Evolutionary conservation across 208 protist genomes (phyloP).

Genomic region (Trypanosoma mega): DNA sequence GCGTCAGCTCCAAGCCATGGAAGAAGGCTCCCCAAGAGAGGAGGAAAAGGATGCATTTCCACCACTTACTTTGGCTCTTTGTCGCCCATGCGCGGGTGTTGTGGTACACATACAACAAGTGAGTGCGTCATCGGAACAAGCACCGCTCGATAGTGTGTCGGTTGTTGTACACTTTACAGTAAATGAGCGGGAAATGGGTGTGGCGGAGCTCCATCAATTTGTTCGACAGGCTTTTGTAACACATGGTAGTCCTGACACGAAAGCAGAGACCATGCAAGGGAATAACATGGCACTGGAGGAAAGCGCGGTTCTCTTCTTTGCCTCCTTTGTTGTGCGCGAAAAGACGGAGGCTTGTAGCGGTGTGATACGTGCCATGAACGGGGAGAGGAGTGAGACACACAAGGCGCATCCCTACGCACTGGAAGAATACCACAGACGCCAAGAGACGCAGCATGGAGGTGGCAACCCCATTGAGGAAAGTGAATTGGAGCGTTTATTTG

Average conservation of each 20-base stretch:
- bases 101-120: slow-evolving; percentile 70
- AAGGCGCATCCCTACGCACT: slow-evolving; percentile 62
- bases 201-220: slow-evolving; percentile 38
- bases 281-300: not conserved
- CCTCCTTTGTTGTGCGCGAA: slow-evolving; percentile 42
- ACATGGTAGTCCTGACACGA: not conserved
- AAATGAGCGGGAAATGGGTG: slow-evolving; percentile 34
- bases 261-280: not conserved
- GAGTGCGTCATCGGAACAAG: slow-evolving; percentile 46
- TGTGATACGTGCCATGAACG: slow-evolving; percentile 24
- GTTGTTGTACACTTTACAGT: slow-evolving; percentile 76
- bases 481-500: slow-evolving; percentile 13
- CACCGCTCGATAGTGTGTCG: slow-evolving; percentile 22
- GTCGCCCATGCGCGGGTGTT: slow-evolving; percentile 18
- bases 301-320: slow-evolving; percentile 40
- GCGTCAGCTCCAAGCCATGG: slow-evolving; percentile 2
- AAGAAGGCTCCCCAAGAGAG: not conserved
- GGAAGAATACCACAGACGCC: slow-evolving; percentile 47
- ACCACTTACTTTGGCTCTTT: slow-evolving; percentile 48
- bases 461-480: not conserved
- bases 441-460: slow-evolving; percentile 25
- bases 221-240: slow-evolving; percentile 39
- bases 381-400: slow-evolving; percentile 54
- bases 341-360: slow-evolving; percentile 21
- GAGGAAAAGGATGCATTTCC: slow-evolving; percentile 9